Evolutionary conservation across 2,329 filamentous ascomycete genomes (phyloP).

Genomic region (Cercospora brassicicola): DNA sequence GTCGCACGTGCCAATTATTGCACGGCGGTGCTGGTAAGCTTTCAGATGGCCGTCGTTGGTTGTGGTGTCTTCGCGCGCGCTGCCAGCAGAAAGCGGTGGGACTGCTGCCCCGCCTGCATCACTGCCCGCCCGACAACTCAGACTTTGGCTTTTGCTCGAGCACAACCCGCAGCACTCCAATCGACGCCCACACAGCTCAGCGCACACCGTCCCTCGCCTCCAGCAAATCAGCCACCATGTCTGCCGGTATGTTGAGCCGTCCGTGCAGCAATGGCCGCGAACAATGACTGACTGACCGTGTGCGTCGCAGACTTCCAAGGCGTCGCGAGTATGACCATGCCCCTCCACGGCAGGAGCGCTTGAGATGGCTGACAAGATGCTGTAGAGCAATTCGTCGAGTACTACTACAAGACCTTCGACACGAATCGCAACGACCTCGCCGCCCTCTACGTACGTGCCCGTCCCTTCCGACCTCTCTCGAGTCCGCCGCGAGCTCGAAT

Average conservation of each 20-base stretch:
- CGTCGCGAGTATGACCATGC: conserved; percentile 35
- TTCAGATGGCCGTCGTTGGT: neutral
- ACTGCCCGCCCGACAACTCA: neutral
- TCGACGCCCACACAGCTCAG: neutral
- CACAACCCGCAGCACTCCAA: neutral
- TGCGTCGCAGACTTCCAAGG: conserved; percentile 36
- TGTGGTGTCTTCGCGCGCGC: neutral
- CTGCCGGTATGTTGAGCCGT: neutral
- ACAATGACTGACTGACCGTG: conserved; percentile 6
- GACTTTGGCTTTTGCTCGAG: neutral
- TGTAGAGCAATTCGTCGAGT: conserved; percentile 82
- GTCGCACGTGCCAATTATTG: neutral
- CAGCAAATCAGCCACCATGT: neutral
- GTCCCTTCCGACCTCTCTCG: neutral
- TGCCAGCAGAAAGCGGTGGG: neutral
- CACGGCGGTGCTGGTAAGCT: neutral
- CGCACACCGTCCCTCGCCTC: neutral
- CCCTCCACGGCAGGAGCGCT: neutral
- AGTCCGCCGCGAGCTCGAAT: neutral
- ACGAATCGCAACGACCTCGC: conserved; percentile 63
- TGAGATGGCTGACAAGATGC: conserved; percentile 6
- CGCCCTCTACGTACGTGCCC: conserved; percentile 70
- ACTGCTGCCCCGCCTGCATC: neutral
- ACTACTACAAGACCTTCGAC: conserved; percentile 92
- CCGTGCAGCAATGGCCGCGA: neutral